These are phyloP conservation scores for Zostera marina DNA, from an alignment of 116 monocot species.

Conservation along the genomic window DNA sequence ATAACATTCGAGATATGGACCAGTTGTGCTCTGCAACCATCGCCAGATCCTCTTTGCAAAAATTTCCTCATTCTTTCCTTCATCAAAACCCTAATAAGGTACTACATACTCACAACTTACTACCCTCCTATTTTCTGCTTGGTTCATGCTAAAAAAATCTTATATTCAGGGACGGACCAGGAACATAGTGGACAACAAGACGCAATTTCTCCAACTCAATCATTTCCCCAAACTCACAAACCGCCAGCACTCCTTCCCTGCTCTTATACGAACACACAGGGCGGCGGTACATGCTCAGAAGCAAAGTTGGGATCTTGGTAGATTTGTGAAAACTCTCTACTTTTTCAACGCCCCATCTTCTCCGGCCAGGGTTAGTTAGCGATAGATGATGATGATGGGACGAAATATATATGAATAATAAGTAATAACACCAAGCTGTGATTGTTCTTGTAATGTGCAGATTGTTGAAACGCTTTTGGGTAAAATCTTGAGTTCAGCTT, in stretches of 20 bases:
- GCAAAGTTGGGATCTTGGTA: slow-evolving; percentile 84
- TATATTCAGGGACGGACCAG: background rate
- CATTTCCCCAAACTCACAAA: slow-evolving; percentile 13
- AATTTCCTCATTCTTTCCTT: background rate
- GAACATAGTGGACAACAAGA: slow-evolving; percentile 17
- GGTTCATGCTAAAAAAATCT: background rate
- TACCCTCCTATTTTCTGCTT: background rate
- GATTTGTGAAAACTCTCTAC: slow-evolving; percentile 70
- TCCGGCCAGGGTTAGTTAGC: slow-evolving; percentile 81
- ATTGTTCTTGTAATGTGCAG: slow-evolving; percentile 15
- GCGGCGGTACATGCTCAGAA: slow-evolving; percentile 37
- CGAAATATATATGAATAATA: too few species aligned
- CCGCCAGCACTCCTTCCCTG: slow-evolving; percentile 6
- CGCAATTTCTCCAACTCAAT: slow-evolving; percentile 16
- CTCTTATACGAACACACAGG: slow-evolving; percentile 18
- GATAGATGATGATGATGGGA: too few species aligned
- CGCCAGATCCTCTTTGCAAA: background rate
- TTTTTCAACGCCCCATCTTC: slow-evolving; percentile 88
- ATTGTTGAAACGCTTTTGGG: slow-evolving; percentile 53
- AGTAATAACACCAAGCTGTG: background rate
- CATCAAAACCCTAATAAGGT: background rate
- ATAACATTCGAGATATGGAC: background rate
- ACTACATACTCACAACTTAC: background rate
- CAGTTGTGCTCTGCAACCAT: background rate
- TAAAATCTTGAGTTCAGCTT: slow-evolving; percentile 24